These are phyloP conservation scores for Wallacemonas rigidus DNA, from an alignment of 208 protist genomes.

Conservation along the genomic window DNA sequence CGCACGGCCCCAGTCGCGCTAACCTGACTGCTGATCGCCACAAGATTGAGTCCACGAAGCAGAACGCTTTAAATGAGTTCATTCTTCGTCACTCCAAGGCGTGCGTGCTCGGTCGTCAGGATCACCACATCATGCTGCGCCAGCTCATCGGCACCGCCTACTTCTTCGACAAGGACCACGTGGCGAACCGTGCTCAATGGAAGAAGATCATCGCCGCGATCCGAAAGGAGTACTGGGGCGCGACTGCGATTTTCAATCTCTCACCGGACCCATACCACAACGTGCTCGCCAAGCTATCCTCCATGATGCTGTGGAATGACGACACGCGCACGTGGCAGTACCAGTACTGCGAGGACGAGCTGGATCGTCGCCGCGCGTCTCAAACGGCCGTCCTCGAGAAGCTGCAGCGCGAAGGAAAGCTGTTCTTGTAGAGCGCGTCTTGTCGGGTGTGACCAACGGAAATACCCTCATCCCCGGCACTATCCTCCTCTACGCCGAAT, in stretches of 20 bases:
- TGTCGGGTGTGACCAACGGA: background rate
- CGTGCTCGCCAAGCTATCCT: conserved; percentile 80
- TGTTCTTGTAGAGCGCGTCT: conserved; percentile 50
- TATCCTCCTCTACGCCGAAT: background rate
- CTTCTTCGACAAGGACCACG: conserved; percentile 54
- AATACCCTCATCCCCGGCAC: background rate
- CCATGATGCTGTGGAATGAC: conserved; percentile 88
- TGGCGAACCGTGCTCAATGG: conserved; percentile 66
- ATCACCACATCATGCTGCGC: conserved; percentile 88
- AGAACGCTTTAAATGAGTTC: conserved; percentile 79
- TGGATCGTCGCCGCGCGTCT: conserved; percentile 46
- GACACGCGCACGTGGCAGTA: conserved; percentile 65
- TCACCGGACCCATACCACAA: conserved; percentile 86
- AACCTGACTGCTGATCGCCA: conserved; percentile 56
- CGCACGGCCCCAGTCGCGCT: conserved; percentile 45
- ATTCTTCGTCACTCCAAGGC: conserved; percentile 57
- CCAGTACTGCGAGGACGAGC: conserved; percentile 57
- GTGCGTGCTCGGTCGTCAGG: conserved; percentile 53
- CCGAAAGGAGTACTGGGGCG: conserved; percentile 80
- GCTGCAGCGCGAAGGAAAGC: conserved; percentile 56
- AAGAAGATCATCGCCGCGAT: conserved; percentile 61
- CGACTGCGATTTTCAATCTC: conserved; percentile 71
- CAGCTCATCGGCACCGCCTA: conserved; percentile 77
- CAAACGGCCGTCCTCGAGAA: conserved; percentile 52
- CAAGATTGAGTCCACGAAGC: conserved; percentile 50